phyloP scores from a whole-genome alignment of 192 early-diverging fungal genomes.

The Gaertneriomyces semiglobifer region DNA sequence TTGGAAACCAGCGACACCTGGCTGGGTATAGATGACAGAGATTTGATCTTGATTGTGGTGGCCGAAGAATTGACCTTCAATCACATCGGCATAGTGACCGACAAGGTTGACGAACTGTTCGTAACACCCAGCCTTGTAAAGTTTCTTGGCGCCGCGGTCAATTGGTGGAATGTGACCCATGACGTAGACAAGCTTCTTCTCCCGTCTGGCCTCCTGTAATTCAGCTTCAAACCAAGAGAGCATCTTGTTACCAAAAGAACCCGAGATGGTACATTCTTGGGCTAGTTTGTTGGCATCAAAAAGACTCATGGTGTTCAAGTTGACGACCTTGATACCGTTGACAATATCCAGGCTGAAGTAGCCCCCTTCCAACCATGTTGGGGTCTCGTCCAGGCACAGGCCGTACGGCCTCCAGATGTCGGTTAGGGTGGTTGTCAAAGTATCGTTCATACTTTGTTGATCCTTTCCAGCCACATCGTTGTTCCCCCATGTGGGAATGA shows the following conservation, averaged over 20 bases:
- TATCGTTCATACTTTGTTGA: slow-evolving; percentile 25
- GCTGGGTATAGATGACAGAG: slow-evolving; percentile 27
- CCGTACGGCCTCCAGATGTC: slow-evolving; percentile 24
- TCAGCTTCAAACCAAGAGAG: slow-evolving; percentile 20
- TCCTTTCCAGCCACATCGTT: slow-evolving; percentile 25
- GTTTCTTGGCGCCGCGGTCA: background rate
- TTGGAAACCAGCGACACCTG: slow-evolving; percentile 15
- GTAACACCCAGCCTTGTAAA: slow-evolving; percentile 21
- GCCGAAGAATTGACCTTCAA: slow-evolving; percentile 25
- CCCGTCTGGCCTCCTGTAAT: background rate
- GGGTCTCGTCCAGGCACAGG: slow-evolving; percentile 19
- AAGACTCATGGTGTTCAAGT: slow-evolving; percentile 32
- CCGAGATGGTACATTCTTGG: slow-evolving; percentile 18
- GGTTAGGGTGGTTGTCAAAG: slow-evolving; percentile 26
- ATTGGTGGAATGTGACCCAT: slow-evolving; percentile 25
- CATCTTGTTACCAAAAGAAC: slow-evolving; percentile 23
- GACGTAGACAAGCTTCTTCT: slow-evolving; percentile 20
- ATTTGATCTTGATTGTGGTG: slow-evolving; percentile 32
- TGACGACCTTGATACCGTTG: slow-evolving; percentile 25
- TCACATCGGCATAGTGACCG: slow-evolving; percentile 22
- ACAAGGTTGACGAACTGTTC: slow-evolving; percentile 17
- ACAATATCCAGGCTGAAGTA: slow-evolving; percentile 28
- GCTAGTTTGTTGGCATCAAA: slow-evolving; percentile 26
- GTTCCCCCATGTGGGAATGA: slow-evolving; percentile 35
- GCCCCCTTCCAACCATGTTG: slow-evolving; percentile 20